These are phyloP conservation scores for Pseudocercospora fijiensis DNA, from an alignment of 2,329 filamentous ascomycete species.

Conservation along the genomic window DNA sequence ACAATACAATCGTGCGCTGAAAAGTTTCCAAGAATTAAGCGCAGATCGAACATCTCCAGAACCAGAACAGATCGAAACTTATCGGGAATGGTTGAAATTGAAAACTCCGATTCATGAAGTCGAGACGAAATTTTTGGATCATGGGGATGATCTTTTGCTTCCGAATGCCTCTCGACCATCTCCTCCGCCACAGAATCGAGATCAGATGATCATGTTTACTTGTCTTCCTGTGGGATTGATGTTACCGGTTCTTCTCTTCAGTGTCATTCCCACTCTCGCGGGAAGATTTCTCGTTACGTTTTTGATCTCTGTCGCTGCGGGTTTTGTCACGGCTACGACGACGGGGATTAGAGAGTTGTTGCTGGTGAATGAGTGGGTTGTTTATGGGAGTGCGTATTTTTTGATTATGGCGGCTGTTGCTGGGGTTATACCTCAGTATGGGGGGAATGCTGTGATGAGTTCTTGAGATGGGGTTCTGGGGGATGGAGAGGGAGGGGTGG, in stretches of 20 bases:
- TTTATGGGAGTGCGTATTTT: conserved; percentile 44
- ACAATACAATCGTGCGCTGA: conserved; percentile 65
- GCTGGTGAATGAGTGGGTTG: conserved; percentile 43
- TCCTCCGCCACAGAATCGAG: background rate
- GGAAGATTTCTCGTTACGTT: conserved; percentile 44
- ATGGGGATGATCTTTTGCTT: conserved; percentile 55
- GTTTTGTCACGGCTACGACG: conserved; percentile 34
- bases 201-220: conserved; percentile 4
- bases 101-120: conserved; percentile 57
- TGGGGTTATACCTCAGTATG: conserved; percentile 24
- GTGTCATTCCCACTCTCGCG: conserved; percentile 44
- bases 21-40: conserved; percentile 57
- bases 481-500: too few relatives aligned
- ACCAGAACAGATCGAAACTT: conserved; percentile 53
- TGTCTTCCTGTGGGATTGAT: conserved; percentile 43
- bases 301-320: conserved; percentile 40
- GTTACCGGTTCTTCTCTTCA: conserved; percentile 45
- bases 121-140: conserved; percentile 59
- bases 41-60: conserved; percentile 53
- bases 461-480: background rate
- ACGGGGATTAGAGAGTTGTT: conserved; percentile 40
- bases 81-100: conserved; percentile 57
- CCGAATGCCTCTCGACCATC: conserved; percentile 18
- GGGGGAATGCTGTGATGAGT: background rate
- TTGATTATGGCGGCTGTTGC: conserved; percentile 41